Evolutionary conservation across 176 grass and related monocot species (phyloP), one percentile per base, ranked within the genome.

Genomic region (Aegilops longissima): DNA sequence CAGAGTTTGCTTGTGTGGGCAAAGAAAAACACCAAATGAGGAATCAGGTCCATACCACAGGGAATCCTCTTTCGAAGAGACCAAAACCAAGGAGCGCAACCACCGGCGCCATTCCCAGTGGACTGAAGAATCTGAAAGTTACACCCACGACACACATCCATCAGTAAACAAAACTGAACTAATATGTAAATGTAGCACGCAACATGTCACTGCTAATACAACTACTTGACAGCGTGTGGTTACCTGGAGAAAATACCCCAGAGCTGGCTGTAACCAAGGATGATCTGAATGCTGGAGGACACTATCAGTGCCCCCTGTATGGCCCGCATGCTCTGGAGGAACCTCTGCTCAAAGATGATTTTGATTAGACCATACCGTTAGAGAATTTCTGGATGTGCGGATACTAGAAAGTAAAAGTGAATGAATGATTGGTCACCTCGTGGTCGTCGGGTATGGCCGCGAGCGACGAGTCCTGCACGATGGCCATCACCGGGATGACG

Each of bases 201-300:
- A n/a, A 18, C 66, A 71, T 67, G 16, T 54, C 35, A 40, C 65
- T 63, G 45, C 36, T 20, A 66, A 79, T 62, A 25, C 45, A 27
- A 74, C 77, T 51, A 31, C 4, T 66, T 58, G 76, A 24, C 70
- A 45, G 25, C 47, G 66, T 39, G 77, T 52, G 54, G 18, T 56
- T 76, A 99, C 97, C 97, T 93, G 86, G 94, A 99, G 91, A 91
- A 99, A 89, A 99, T 96, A 66, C 97, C 97, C 97, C 97, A 99
- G 56, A 99, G 76, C 84, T 99, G 94, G 94, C 97, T 99, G 89
- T 99, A 97, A 6, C 97, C 97, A 21, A 99, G 90, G 74, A 99
- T 94, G 65, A 99, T 99, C 84, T 99, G 97, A 86, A 99, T 97
- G 47, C 97, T 94, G 64, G 97, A 99, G 52, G 97, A 96, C 25